These are phyloP conservation scores for Euphorbia lathyris DNA, from an alignment of 345 rosid genomes.

Conservation along the genomic window DNA sequence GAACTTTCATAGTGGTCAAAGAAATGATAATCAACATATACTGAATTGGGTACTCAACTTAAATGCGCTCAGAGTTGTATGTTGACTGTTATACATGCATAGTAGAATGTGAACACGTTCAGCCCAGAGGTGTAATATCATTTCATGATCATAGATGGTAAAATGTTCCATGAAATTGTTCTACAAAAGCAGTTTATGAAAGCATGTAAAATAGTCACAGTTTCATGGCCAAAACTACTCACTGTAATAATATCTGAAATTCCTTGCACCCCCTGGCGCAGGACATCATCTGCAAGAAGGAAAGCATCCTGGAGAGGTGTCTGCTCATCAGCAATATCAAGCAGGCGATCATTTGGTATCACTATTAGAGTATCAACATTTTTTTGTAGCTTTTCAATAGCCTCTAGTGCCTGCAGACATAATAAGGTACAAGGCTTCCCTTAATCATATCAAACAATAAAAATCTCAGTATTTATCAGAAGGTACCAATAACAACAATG, in stretches of 20 bases:
- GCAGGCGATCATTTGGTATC: conserved; percentile 94
- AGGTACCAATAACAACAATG: not conserved
- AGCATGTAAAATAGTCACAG: not conserved
- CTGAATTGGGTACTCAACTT: not conserved
- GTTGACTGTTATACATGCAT: not conserved
- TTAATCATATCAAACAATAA: conserved; percentile 1
- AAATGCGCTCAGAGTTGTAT: not conserved
- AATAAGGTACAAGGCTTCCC: not conserved
- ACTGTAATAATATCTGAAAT: conserved; percentile 96
- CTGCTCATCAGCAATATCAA: conserved; percentile 98
- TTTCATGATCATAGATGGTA: not conserved
- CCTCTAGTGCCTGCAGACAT: conserved; percentile 78
- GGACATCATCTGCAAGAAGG: conserved; percentile 96
- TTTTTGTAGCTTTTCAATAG: conserved; percentile 89
- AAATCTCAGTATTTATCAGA: not conserved
- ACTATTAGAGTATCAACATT: conserved; percentile 95
- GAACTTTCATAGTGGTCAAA: not conserved
- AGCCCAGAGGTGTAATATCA: not conserved
- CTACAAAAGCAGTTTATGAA: not conserved
- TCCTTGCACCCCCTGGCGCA: conserved; percentile 99
- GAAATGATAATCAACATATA: not conserved
- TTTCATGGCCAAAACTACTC: conserved; percentile 26
- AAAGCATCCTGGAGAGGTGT: conserved; percentile 97
- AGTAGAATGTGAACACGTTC: not conserved
- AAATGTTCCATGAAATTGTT: not conserved